These are phyloP conservation scores for Luvunga scandens DNA, from an alignment of 345 rosid genomes.

Conservation along the genomic window DNA sequence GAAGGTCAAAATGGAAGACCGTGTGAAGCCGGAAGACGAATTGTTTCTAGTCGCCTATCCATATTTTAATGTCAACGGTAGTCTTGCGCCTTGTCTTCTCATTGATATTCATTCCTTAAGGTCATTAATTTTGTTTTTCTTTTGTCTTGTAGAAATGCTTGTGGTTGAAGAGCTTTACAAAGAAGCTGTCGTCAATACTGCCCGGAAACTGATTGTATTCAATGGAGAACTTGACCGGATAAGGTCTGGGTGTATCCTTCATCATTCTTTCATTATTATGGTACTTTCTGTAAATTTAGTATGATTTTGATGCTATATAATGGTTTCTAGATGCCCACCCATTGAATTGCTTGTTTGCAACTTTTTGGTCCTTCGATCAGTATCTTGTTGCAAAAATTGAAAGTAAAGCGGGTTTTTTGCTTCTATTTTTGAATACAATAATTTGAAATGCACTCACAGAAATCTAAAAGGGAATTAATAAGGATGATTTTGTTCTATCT, in stretches of 20 bases:
- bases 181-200: constrained; percentile 67
- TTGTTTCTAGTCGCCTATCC: constrained; percentile 84
- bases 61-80: constrained; percentile 89
- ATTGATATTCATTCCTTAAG: not conserved
- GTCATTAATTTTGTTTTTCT: constrained; percentile 5
- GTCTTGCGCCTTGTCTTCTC: not conserved
- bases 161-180: constrained; percentile 95
- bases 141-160: constrained; percentile 73
- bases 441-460: too few species aligned
- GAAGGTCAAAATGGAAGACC: constrained; percentile 78
- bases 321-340: not conserved
- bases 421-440: too few species aligned
- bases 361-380: not conserved
- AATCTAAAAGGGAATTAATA: too few species aligned
- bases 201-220: constrained; percentile 69
- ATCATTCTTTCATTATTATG: not conserved
- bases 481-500: too few species aligned
- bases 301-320: not conserved
- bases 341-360: not conserved
- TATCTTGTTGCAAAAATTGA: too few species aligned
- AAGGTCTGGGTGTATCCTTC: constrained; percentile 96
- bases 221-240: constrained; percentile 96
- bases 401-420: too few species aligned
- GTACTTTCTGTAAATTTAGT: not conserved
- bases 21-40: constrained; percentile 76